Conservation (phyloP, 371 early-diverging fungal genomes). For the Scutellospora calospora region DNA sequence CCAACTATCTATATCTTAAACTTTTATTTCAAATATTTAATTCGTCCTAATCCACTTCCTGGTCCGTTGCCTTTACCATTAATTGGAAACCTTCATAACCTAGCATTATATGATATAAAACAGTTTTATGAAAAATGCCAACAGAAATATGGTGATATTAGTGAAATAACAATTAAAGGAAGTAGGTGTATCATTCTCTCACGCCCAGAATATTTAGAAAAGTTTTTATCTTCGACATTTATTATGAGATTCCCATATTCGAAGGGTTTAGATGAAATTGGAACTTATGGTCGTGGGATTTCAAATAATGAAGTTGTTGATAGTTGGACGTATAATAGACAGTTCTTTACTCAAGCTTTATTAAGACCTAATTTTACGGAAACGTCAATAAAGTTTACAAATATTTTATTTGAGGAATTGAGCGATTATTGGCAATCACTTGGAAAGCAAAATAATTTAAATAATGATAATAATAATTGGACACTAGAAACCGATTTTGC, state of each 20-base stretch:
- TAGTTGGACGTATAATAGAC: neutral
- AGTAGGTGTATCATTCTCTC: neutral
- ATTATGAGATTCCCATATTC: neutral
- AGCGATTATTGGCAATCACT: neutral
- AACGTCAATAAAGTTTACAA: neutral
- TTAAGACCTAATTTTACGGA: neutral
- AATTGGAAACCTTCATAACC: neutral
- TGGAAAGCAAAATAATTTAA: neutral
- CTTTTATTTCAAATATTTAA: neutral
- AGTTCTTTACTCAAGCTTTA: neutral
- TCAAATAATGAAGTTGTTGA: neutral
- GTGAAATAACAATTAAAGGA: neutral
- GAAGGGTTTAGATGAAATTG: neutral
- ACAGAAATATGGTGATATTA: neutral
- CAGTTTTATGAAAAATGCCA: neutral
- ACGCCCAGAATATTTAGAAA: neutral
- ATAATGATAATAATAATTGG: neutral
- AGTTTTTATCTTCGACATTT: too few relatives aligned
- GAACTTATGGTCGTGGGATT: neutral
- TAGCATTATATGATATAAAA: neutral
- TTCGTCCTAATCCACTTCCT: neutral
- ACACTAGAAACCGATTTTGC: neutral
- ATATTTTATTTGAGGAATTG: constrained; percentile 1
- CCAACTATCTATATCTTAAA: too few relatives aligned
- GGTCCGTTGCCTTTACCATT: neutral